A percentile compares a stretch with the other conserved stretches of the same genome.
Conservation (phyloP, 306 rosid genomes). For the Sicyos edulis region DNA sequence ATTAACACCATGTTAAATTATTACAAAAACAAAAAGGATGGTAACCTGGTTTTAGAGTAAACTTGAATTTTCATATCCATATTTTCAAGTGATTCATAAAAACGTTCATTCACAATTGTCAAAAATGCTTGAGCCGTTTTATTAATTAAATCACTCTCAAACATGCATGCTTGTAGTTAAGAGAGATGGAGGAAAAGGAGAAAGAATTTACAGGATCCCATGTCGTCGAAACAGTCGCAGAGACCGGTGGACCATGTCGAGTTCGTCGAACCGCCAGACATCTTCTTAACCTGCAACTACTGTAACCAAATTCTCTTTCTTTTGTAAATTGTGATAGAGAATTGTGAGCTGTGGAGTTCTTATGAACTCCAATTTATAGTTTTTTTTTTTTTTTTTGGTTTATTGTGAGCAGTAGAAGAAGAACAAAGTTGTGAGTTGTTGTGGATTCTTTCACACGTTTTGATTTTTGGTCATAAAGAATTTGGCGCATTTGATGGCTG, state of each 20-base stretch:
- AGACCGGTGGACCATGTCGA: constrained; percentile 4
- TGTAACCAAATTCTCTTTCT: background rate
- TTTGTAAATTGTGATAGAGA: background rate
- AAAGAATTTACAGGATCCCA: background rate
- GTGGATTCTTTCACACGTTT: no score
- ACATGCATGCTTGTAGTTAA: background rate
- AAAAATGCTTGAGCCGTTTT: background rate
- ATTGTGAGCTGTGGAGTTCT: background rate
- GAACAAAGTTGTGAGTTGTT: no score
- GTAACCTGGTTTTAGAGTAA: no score
- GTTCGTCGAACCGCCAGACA: background rate
- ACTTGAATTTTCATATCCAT: no score
- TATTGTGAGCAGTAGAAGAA: no score
- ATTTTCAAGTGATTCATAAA: no score
- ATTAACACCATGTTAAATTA: no score
- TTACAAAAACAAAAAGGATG: no score
- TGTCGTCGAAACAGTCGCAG: constrained; percentile 10
- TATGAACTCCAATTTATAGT: background rate
- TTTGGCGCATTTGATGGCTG: no score
- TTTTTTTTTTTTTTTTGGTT: background rate
- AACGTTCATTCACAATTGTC: no score
- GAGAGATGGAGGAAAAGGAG: background rate
- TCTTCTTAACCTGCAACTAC: background rate
- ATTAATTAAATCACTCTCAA: background rate
- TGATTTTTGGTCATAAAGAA: no score